Evolutionary conservation across 495 filamentous ascomycete genomes (phyloP).

Genomic region (Trichocladium uniseriatum): DNA sequence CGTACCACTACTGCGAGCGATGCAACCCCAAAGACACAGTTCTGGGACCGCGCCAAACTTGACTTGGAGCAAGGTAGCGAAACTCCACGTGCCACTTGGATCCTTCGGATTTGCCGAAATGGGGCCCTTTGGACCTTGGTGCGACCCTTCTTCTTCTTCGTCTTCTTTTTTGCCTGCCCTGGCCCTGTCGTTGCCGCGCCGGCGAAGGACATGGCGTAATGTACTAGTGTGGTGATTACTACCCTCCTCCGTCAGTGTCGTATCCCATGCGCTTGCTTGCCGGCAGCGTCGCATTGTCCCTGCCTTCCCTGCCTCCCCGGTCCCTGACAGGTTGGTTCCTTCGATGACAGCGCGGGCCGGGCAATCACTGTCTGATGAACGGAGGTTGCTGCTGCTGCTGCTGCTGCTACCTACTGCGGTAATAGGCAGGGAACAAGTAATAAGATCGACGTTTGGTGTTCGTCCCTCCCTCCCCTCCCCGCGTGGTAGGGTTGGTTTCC

Average conservation of each 20-base stretch:
- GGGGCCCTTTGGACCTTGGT: not conserved
- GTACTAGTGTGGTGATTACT: no score
- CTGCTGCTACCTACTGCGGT: not conserved
- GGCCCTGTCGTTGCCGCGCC: no score
- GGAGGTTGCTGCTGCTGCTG: no score
- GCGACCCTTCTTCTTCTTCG: not conserved
- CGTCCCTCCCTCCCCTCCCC: slow-evolving; percentile 1
- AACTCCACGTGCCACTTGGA: slow-evolving; percentile 5
- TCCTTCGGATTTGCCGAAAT: slow-evolving; percentile 5
- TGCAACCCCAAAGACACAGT: not conserved
- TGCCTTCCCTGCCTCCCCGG: no score
- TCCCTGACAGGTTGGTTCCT: no score
- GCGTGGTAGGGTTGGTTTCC: slow-evolving; percentile 8
- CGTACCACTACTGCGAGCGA: no score
- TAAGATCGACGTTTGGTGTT: slow-evolving; percentile 23
- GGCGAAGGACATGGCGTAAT: not conserved
- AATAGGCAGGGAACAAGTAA: slow-evolving; percentile 16
- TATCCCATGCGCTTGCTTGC: not conserved
- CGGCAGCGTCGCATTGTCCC: not conserved
- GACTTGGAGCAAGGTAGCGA: slow-evolving; percentile 1
- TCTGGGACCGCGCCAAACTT: not conserved
- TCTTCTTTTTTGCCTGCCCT: no score
- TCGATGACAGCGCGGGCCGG: not conserved
- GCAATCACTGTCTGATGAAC: not conserved
- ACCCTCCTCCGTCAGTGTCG: not conserved